Percentiles rank a stretch among this genome's conserved stretches.
Conservation (phyloP, 78 protist genomes). For the Dictyostelium discoideum region DNA sequence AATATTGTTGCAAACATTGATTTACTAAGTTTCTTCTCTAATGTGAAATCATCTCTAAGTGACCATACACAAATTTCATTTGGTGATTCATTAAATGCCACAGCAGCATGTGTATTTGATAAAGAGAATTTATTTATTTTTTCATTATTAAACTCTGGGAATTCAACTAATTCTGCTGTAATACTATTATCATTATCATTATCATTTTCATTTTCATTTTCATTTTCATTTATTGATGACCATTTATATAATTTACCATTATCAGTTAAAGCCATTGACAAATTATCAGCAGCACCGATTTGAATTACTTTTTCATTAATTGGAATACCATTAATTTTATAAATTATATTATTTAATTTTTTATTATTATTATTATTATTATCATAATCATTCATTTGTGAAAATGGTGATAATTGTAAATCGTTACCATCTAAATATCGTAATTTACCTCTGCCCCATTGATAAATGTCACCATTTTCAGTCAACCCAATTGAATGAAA, state of each 20-base stretch:
- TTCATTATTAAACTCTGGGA: background rate
- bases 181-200: background rate
- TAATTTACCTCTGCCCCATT: constrained; percentile 56
- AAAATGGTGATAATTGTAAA: constrained; percentile 14
- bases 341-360: background rate
- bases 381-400: background rate
- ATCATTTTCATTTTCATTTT: background rate
- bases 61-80: constrained; percentile 53
- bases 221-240: background rate
- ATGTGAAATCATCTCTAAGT: constrained; percentile 12
- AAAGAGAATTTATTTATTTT: background rate
- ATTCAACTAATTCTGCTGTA: background rate
- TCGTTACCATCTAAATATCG: background rate
- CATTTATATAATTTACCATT: constrained; percentile 26
- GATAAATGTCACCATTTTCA: constrained; percentile 14
- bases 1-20: background rate
- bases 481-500: constrained; percentile 31
- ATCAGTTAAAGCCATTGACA: constrained; percentile 32
- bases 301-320: background rate
- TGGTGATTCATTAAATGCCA: background rate
- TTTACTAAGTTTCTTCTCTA: background rate
- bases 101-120: constrained; percentile 34
- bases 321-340: background rate
- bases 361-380: background rate
- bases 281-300: constrained; percentile 28